Base-by-base conservation (phyloP, 768 basidiomycete species). In the Sarcodon aspratus region DNA sequence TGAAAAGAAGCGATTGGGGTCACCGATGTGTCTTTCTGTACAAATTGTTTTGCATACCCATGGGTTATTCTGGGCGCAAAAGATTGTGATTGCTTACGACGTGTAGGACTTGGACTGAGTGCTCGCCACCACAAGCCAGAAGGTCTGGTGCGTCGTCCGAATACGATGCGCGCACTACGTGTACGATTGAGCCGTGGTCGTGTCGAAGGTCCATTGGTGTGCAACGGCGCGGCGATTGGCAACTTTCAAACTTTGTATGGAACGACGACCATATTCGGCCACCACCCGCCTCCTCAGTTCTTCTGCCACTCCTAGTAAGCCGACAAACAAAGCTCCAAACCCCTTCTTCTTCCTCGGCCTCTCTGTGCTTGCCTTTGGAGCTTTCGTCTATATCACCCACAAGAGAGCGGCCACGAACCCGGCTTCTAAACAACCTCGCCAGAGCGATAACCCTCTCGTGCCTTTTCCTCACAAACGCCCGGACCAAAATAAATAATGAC, bases 81-180 rank as follows among this genome's bases (percentile, higher is more conserved):
- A 38, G 38, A 37, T 11, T 47, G n/a, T 50, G 35, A 49, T 33
- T 46, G 66, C 76, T 61, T 62, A 82, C 82, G 45, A 86, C 69
- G 44, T 75, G 70, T 37, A 89, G 62, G 51, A 90, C 69, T 51
- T 87, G 74, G 27, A 89, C 78, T 3, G 82, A 78, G 58, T 85
- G 80, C 50, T 80, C 79, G 37, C 80, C 82, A 36, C 81, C 86
- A 36, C 89, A 60, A 38, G 88, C 88, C 36, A 91, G 57, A 15
- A 91, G 71, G 61, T 86, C 85, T 3, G 56, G 53, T 1, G 76
- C 85, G 53, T 85, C 82, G 50, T 81, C 73, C 56, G 73, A 69
- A 56, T 75, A 68, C 56, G 78, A 84, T 34, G 84, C 73, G 49
- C 78, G 74, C 37, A 90, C 66, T 56, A 74, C 73, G 59, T 76